phyloP scores from a whole-genome alignment of 805 yeast species.

The Spathaspora sp. region DNA sequence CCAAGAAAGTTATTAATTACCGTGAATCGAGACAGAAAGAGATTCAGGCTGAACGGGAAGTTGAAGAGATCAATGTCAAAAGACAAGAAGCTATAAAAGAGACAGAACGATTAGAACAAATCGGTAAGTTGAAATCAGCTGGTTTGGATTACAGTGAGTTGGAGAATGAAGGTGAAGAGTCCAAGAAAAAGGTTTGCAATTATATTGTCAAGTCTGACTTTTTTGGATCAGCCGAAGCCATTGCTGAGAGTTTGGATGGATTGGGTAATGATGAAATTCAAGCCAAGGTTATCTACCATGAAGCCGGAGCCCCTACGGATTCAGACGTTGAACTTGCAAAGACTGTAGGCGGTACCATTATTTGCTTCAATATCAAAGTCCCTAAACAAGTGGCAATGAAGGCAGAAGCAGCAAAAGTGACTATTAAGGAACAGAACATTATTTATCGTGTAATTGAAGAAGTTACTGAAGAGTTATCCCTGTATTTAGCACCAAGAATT shows the following conservation, averaged over 20 bases:
- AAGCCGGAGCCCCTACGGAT: constrained; percentile 72
- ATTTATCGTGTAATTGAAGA: constrained; percentile 87
- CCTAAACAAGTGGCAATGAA: constrained; percentile 59
- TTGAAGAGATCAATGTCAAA: constrained; percentile 67
- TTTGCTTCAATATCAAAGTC: constrained; percentile 73
- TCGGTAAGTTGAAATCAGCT: constrained; percentile 54
- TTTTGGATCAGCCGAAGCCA: constrained; percentile 92
- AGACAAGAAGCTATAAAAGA: constrained; percentile 54
- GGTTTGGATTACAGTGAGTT: constrained; percentile 56
- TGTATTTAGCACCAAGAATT: constrained; percentile 58
- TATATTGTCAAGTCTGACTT: constrained; percentile 89
- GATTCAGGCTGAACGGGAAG: constrained; percentile 56
- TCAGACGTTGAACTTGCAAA: constrained; percentile 38
- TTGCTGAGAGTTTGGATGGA: constrained; percentile 71
- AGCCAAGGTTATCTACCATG: constrained; percentile 64
- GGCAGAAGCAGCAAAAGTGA: constrained; percentile 57
- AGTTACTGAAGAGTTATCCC: constrained; percentile 62
- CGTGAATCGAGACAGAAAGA: constrained; percentile 52
- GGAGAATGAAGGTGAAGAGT: constrained; percentile 23
- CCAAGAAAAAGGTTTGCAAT: constrained; percentile 32
- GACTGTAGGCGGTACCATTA: constrained; percentile 55
- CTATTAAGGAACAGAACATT: constrained; percentile 64
- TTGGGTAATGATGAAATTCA: constrained; percentile 86
- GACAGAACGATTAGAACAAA: constrained; percentile 47
- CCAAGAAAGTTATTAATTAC: constrained; percentile 70